These are phyloP conservation scores for Petasospora fabianii DNA, from an alignment of 1,139 yeast species.

Conservation along the genomic window DNA sequence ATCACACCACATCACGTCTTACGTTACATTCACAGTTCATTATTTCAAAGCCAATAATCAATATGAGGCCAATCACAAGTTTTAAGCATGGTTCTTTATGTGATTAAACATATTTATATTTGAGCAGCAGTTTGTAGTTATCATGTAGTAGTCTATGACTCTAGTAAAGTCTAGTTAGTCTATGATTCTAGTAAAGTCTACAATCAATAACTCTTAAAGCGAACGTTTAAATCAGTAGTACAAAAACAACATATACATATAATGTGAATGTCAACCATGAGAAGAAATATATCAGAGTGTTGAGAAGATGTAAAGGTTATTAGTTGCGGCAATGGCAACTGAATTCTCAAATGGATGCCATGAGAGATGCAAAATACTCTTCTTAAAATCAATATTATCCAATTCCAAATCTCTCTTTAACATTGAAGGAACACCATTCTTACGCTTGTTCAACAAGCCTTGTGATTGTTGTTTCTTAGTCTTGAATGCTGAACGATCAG, in stretches of 20 bases:
- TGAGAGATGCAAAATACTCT: conserved; percentile 90
- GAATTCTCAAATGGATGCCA: conserved; percentile 98
- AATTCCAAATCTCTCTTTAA: conserved; percentile 54
- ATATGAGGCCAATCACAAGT: neutral
- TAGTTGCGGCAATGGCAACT: conserved; percentile 97
- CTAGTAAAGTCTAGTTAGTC: too few relatives aligned
- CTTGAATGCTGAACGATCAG: conserved; percentile 96
- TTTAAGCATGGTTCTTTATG: neutral
- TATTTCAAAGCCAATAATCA: too few relatives aligned
- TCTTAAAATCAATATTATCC: conserved; percentile 86
- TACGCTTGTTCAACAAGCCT: conserved; percentile 22
- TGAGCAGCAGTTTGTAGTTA: too few relatives aligned
- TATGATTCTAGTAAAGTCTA: too few relatives aligned
- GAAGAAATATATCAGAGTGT: conserved; percentile 15
- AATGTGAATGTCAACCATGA: too few relatives aligned
- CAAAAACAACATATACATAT: too few relatives aligned
- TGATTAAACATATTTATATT: conserved; percentile 3
- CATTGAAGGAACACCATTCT: conserved; percentile 31
- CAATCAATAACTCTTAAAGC: too few relatives aligned
- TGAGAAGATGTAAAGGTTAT: conserved; percentile 73
- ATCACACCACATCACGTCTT: conserved; percentile 1
- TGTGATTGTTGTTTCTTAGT: conserved; percentile 49
- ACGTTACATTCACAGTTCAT: neutral
- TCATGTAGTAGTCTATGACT: neutral
- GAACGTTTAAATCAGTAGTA: too few relatives aligned